phyloP scores from a whole-genome alignment of 345 rosid genomes.

The Bruguiera sexangula region DNA sequence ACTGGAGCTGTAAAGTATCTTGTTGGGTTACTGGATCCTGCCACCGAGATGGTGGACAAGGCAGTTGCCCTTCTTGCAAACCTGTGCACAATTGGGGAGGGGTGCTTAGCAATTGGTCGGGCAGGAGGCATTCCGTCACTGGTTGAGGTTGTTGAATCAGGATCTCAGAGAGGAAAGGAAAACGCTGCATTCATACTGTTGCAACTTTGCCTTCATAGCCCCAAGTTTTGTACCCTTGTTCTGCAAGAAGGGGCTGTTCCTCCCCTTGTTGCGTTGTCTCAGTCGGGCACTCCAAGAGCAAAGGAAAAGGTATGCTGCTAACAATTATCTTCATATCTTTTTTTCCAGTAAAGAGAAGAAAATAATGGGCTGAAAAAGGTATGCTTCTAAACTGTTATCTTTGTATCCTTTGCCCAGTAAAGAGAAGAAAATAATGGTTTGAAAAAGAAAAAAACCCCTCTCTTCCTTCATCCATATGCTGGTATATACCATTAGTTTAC shows the following conservation, averaged over 20 bases:
- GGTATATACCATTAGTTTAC: too few species aligned
- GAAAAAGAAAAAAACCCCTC: too few species aligned
- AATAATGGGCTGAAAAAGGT: background rate
- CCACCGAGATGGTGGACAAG: constrained; percentile 81
- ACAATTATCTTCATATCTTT: background rate
- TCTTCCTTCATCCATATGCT: too few species aligned
- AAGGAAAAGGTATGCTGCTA: constrained; percentile 73
- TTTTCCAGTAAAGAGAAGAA: background rate
- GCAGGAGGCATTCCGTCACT: constrained; percentile 76
- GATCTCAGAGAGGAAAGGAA: constrained; percentile 92
- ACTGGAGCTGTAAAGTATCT: constrained; percentile 90
- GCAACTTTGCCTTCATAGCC: constrained; percentile 74
- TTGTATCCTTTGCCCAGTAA: too few species aligned
- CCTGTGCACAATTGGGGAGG: constrained; percentile 77
- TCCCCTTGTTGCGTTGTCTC: constrained; percentile 91
- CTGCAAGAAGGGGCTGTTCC: constrained; percentile 97
- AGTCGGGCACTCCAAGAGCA: constrained; percentile 89
- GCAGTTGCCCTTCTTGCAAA: constrained; percentile 87
- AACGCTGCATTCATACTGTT: constrained; percentile 76
- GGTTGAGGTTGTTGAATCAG: constrained; percentile 76
- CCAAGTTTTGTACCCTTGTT: constrained; percentile 81
- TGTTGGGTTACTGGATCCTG: constrained; percentile 67
- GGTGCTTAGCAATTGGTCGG: constrained; percentile 59
- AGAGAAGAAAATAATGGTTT: too few species aligned
- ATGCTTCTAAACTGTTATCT: too few species aligned